Conservation (phyloP, 1,284 basidiomycete species). For the Ustilago loliicola region DNA sequence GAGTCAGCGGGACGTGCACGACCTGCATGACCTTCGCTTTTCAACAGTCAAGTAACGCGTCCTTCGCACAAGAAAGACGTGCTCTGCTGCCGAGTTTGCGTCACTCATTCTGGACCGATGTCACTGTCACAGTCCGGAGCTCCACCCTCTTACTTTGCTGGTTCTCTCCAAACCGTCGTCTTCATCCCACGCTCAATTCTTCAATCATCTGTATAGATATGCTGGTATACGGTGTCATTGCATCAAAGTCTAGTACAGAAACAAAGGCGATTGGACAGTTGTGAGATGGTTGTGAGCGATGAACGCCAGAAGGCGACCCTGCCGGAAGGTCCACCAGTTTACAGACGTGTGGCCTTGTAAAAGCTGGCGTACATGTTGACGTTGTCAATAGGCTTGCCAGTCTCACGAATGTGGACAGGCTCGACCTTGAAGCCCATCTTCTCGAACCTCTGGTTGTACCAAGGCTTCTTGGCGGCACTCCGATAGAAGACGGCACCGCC, state of each 20-base stretch:
- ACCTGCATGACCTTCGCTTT: background rate
- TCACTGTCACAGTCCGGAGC: background rate
- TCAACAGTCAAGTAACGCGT: background rate
- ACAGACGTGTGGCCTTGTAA: conserved; percentile 70
- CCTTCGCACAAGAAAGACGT: conserved; percentile 18
- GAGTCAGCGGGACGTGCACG: conserved; percentile 14
- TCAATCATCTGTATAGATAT: background rate
- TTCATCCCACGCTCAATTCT: background rate
- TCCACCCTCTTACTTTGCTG: background rate
- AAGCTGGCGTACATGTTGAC: conserved; percentile 77
- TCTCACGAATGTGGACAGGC: conserved; percentile 67
- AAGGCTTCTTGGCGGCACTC: conserved; percentile 79
- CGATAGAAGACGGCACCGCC: conserved; percentile 81
- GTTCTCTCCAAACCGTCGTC: background rate
- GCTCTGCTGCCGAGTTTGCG: conserved; percentile 33
- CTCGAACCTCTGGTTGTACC: conserved; percentile 79
- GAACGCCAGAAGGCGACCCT: background rate
- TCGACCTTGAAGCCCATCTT: conserved; percentile 71
- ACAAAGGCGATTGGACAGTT: background rate
- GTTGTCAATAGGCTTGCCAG: conserved; percentile 74
- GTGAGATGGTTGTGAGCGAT: background rate
- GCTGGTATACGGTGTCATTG: background rate
- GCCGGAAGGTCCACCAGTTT: conserved; percentile 7
- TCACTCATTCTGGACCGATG: conserved; percentile 10
- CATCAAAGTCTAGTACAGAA: background rate